Evolutionary conservation across 139 green algal genomes (phyloP), one percentile per base, ranked within the genome.

Genomic region (Chlamydomonas sp.): DNA sequence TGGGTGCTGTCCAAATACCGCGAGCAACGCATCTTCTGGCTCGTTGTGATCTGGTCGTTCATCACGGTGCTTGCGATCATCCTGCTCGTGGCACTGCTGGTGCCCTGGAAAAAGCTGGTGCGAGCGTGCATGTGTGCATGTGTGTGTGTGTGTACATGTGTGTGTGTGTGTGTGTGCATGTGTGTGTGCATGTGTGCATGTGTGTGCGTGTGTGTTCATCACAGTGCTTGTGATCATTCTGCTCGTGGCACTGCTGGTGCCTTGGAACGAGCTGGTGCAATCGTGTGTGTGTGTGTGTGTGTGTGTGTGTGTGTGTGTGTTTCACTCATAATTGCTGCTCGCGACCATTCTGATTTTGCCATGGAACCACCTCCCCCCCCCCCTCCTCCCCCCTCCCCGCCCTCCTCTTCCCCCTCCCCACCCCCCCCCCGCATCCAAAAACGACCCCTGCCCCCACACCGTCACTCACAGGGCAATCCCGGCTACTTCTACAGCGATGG

Each of bases 1-100:
- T 54, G 43, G 43, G 43, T 54, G 13, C 16, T 26, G 13, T 26
- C 16, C 43, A 54, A 54, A 54, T 54, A 54, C 43, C 43, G 16
- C 13, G 13, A 54, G 43, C 43, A 54, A 13, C 43, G 43, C 16
- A 54, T 54, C 43, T 54, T 39, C 3, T 65, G 28, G 28, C 58
- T 65, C 22, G 58, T 30, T 30, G 26, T 65, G 29, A 65, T 65
- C 58, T 65, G 58, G 58, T 8, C 37, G 8, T 26, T 65, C 28
- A 39, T 65, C 58, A 26, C 37, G 22, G 3, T 65, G 22, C 58
- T 65, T 28, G 58, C 58, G 26, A 30, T 65, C 29, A 30, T 30
- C 3, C 58, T 65, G 10, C 58, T 65, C 4, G 22, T 65, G 3
- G 43, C 43, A 16, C 16, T 54, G 13, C 43, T 54, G 43, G 43